A percentile compares a stretch with the other conserved stretches of the same genome.
phyloP scores from a whole-genome alignment of 2,329 filamentous ascomycete genomes.

The Elsinoe fawcettii region DNA sequence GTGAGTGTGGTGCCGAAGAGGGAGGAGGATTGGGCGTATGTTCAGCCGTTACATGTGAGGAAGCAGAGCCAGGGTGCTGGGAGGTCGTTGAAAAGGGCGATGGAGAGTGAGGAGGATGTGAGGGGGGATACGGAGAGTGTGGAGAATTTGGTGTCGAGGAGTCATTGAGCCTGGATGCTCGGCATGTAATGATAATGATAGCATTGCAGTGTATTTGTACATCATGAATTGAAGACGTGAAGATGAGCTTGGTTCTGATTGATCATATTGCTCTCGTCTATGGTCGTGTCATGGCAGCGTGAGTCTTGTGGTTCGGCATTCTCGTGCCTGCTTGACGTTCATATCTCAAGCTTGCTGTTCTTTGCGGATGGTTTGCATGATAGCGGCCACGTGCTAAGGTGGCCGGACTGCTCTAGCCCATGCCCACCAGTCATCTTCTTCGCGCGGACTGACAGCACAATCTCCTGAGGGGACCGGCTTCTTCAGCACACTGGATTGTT shows the following conservation, averaged over 20 bases:
- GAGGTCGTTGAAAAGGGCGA: background rate
- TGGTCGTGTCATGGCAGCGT: background rate
- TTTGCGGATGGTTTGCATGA: background rate
- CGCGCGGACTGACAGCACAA: no score
- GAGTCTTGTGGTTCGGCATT: background rate
- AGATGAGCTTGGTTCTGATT: background rate
- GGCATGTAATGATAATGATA: conserved; percentile 5
- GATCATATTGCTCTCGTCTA: background rate
- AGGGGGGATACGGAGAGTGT: background rate
- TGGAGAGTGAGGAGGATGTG: conserved; percentile 9
- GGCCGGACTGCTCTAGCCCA: no score
- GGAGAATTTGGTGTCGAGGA: background rate
- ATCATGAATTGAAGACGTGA: background rate
- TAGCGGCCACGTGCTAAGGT: no score
- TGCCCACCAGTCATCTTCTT: no score
- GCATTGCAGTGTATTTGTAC: background rate
- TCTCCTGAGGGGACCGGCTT: no score
- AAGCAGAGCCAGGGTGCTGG: conserved; percentile 7
- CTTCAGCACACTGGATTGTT: no score
- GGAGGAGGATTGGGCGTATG: conserved; percentile 3
- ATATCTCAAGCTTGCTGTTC: background rate
- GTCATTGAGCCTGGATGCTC: background rate
- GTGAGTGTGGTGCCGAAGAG: background rate
- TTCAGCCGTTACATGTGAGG: background rate
- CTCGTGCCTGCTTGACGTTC: background rate